Base-by-base conservation (phyloP, 768 basidiomycete species). In the Clathrus columnatus region DNA sequence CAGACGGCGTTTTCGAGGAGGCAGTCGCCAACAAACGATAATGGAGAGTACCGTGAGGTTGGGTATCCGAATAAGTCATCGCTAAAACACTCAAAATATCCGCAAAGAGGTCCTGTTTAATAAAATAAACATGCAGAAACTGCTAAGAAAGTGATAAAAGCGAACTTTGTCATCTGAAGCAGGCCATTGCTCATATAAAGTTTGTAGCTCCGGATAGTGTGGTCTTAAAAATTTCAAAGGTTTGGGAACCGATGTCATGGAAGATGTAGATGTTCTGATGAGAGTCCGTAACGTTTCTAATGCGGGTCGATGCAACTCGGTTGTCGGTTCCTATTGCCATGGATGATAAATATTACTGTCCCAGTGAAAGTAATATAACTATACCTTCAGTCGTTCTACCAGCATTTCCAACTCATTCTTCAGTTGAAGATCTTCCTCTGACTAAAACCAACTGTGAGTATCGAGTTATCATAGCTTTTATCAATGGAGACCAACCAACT, bases 231-330 rank as follows among this genome's bases (percentile, higher is more conserved):
- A 99, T 73, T 99, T 99, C 56, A 99, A 79, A 26, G 96, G 96
- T 74, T 99, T 98, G 1, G 96, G 96, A 8, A 99, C 95, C 21
- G 92, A 94, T 10, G 96, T 99, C 95, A 99, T 98, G 5, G 93
- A 96, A 16, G 91, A 94, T 3, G 96, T 99, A 10, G 93, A 93
- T 5, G 95, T 97, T 65, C 91, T 79, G 64, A 98, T 98, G 43
- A 98, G 76, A 6, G 88, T 92, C 48, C 95, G 82, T 8, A 99
- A 78, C 3, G 91, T 91, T 73, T 99, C 95, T 14, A 99, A 77
- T 24, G 95, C 92, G 21, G 94, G 86, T 17, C 84, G 77, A 68
- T 97, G 91, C 28, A 98, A 77, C 28, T 80, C 76, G 0, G 83
- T 85, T 65, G 96, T 83, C 57, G 87, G 66, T 83, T 99, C 95